phyloP scores from a whole-genome alignment of 2,329 filamentous ascomycete species.

The Westerdykella ornata region DNA sequence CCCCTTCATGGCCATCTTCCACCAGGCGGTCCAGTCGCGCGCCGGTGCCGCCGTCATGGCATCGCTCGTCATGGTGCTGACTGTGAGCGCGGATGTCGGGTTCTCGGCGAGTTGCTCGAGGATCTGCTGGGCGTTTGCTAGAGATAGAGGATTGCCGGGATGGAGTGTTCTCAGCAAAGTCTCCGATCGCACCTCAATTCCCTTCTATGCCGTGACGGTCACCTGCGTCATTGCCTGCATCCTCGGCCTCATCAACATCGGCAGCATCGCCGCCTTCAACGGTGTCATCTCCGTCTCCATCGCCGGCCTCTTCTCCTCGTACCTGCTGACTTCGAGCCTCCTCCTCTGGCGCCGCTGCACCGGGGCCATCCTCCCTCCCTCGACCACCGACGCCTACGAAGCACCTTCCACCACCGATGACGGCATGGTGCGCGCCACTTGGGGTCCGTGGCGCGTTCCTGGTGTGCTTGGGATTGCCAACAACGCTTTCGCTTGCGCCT shows the following conservation, averaged over 20 bases:
- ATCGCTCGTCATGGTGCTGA: constrained; percentile 1
- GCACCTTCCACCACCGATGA: constrained; percentile 1
- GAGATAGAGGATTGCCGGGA: constrained; percentile 35
- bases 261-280: constrained; percentile 26
- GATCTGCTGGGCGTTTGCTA: constrained; percentile 37
- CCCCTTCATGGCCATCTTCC: constrained; percentile 46
- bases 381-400: constrained; percentile 1
- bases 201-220: constrained; percentile 27
- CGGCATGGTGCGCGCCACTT: constrained; percentile 9
- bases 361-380: constrained; percentile 10
- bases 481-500: constrained; percentile 19
- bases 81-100: constrained; percentile 8
- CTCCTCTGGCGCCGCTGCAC: constrained; percentile 32
- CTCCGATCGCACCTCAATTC: constrained; percentile 20
- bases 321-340: constrained; percentile 27
- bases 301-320: constrained; percentile 35
- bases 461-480: constrained; percentile 15
- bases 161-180: constrained; percentile 8
- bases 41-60: constrained; percentile 40
- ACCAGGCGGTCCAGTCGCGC: constrained; percentile 11
- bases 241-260: constrained; percentile 46
- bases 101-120: constrained; percentile 23
- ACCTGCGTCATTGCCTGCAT: constrained; percentile 36
- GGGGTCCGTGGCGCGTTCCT: constrained; percentile 23
- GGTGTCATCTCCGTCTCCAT: constrained; percentile 28